phyloP scores from a whole-genome alignment of 176 grass and related monocot genomes.

The Carex cristatella region DNA sequence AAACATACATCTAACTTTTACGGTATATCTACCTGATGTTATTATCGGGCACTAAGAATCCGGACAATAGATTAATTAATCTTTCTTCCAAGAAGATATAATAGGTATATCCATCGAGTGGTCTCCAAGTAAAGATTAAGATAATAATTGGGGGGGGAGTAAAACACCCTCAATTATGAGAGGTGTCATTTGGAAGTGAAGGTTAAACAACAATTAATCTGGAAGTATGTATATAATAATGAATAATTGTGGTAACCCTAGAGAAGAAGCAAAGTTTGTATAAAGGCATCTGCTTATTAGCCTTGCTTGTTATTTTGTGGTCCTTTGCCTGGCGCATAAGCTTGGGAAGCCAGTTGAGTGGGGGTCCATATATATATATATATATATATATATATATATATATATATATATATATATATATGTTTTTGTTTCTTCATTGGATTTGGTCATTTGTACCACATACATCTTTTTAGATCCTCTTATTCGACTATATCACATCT shows the following conservation, averaged over 20 bases:
- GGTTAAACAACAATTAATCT: not conserved
- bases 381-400: too few species aligned
- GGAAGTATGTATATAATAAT: not conserved
- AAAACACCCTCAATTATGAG: not conserved
- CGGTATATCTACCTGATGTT: too few species aligned
- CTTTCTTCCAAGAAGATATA: not conserved
- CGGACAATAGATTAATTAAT: too few species aligned
- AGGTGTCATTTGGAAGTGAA: conserved; percentile 2
- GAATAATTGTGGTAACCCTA: not conserved
- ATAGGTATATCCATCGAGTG: not conserved
- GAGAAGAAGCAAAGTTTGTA: conserved; percentile 10
- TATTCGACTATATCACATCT: not conserved
- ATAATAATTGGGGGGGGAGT: not conserved
- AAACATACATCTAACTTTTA: too few species aligned
- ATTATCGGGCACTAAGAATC: too few species aligned
- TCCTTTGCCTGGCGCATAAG: conserved; percentile 11
- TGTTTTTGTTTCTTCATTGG: not conserved
- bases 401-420: not conserved
- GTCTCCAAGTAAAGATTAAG: not conserved
- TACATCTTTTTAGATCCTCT: not conserved
- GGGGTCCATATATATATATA: not conserved
- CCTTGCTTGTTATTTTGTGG: not conserved
- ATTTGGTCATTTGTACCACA: not conserved
- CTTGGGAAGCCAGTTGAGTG: not conserved
- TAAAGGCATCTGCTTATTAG: not conserved